Conservation (phyloP, 2,329 filamentous ascomycete genomes). For the Diplocarpon mali region DNA sequence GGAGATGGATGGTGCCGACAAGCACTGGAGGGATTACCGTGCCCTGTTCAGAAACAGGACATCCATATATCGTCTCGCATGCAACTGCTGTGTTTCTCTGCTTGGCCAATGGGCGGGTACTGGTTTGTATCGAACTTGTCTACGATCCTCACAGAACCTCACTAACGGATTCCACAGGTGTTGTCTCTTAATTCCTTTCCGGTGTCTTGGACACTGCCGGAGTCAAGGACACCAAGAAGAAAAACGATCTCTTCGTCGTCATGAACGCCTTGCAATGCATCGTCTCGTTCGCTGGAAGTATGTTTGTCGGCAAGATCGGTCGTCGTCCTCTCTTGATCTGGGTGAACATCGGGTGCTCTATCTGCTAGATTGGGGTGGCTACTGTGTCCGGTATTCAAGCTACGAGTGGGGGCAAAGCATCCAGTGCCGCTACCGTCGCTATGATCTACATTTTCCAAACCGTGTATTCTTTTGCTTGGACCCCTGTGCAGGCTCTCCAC, state of each 20-base stretch:
- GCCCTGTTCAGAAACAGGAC: slow-evolving; percentile 39
- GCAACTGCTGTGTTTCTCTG: slow-evolving; percentile 38
- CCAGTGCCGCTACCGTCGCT: slow-evolving; percentile 36
- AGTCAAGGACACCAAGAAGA: slow-evolving; percentile 34
- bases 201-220: slow-evolving; percentile 40
- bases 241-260: slow-evolving; percentile 41
- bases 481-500: slow-evolving; percentile 36
- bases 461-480: slow-evolving; percentile 37
- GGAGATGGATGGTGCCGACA: slow-evolving; percentile 39
- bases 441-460: slow-evolving; percentile 44
- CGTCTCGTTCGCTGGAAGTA: slow-evolving; percentile 40
- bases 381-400: slow-evolving; percentile 13
- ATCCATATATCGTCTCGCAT: slow-evolving; percentile 37
- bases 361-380: slow-evolving; percentile 40
- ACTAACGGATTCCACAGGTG: slow-evolving; percentile 10
- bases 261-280: slow-evolving; percentile 42
- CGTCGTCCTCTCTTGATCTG: slow-evolving; percentile 43
- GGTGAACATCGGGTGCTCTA: slow-evolving; percentile 35
- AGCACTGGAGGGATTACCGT: slow-evolving; percentile 44
- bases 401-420: slow-evolving; percentile 19
- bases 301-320: slow-evolving; percentile 44
- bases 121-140: slow-evolving; percentile 6
- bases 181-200: slow-evolving; percentile 41
- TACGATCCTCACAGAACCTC: background rate
- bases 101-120: slow-evolving; percentile 40